These are phyloP conservation scores for Fusarium stilboides DNA, from an alignment of 2,329 filamentous ascomycete genomes.

Conservation along the genomic window DNA sequence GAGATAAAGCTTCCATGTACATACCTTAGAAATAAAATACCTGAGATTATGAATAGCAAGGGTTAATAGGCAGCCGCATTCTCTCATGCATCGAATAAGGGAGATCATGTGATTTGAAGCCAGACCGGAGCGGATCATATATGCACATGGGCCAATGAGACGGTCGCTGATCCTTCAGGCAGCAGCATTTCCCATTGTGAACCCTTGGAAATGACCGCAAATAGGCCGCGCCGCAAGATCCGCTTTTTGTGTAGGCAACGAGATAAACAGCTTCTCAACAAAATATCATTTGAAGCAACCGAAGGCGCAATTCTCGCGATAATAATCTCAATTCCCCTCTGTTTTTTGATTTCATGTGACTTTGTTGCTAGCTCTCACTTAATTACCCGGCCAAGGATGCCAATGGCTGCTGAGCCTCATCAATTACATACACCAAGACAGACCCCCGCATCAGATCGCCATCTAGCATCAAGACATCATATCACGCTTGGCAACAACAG, in stretches of 20 bases:
- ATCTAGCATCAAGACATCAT: slow-evolving; percentile 34
- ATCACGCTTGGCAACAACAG: slow-evolving; percentile 16
- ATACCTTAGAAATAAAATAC: too few species aligned
- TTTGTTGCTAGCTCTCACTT: background rate
- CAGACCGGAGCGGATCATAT: background rate
- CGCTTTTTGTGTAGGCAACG: slow-evolving; percentile 51
- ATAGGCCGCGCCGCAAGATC: slow-evolving; percentile 48
- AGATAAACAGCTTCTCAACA: slow-evolving; percentile 47
- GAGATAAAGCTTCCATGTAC: slow-evolving; percentile 8
- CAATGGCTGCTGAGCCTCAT: slow-evolving; percentile 36
- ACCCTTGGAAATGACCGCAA: slow-evolving; percentile 46
- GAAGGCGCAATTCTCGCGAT: background rate
- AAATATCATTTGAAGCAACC: slow-evolving; percentile 41
- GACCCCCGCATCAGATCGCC: slow-evolving; percentile 39
- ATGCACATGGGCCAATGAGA: slow-evolving; percentile 28
- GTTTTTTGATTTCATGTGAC: slow-evolving; percentile 11
- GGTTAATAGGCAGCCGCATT: slow-evolving; percentile 36
- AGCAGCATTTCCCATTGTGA: slow-evolving; percentile 47
- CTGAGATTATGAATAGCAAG: slow-evolving; percentile 7
- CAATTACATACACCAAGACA: slow-evolving; percentile 19
- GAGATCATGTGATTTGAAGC: slow-evolving; percentile 14
- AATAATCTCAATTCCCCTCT: slow-evolving; percentile 1
- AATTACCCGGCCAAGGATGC: slow-evolving; percentile 13
- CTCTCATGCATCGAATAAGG: background rate
- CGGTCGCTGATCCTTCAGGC: slow-evolving; percentile 42